Conservation (phyloP, 768 basidiomycete genomes). For the Favolaschia claudopus region DNA sequence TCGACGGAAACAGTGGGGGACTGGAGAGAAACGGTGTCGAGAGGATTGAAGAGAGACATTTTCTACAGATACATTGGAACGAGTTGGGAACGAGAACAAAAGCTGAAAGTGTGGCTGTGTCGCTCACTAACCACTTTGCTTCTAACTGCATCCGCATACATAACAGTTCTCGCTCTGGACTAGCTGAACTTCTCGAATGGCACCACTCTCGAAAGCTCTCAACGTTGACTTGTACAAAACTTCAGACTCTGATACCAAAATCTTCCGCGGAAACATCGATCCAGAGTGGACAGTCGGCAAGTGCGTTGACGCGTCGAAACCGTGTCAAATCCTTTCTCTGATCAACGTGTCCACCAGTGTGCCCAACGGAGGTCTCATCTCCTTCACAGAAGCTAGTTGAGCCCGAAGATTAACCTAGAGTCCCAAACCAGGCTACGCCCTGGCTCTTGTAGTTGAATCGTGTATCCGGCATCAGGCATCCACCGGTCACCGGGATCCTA, state of each 20-base stretch:
- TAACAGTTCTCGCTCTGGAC: background rate
- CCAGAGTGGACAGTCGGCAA: constrained; percentile 51
- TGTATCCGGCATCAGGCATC: constrained; percentile 58
- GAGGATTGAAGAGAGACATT: constrained; percentile 25
- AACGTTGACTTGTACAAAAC: constrained; percentile 29
- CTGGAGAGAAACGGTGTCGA: constrained; percentile 18
- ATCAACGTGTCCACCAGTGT: constrained; percentile 45
- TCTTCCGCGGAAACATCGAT: constrained; percentile 49
- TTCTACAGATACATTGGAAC: background rate
- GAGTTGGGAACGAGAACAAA: background rate
- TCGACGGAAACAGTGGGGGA: constrained; percentile 23
- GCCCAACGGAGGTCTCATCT: constrained; percentile 56
- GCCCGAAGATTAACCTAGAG: no score
- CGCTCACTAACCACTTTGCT: background rate
- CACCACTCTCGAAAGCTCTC: constrained; percentile 42
- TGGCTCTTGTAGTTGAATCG: constrained; percentile 64
- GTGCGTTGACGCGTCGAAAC: constrained; percentile 39
- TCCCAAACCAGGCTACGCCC: constrained; percentile 72
- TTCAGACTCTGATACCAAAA: constrained; percentile 11
- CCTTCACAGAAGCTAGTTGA: no score
- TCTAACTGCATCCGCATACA: background rate
- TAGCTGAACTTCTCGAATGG: background rate
- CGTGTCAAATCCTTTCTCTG: background rate
- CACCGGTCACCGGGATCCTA: constrained; percentile 58
- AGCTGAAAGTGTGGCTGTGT: background rate